Evolutionary conservation across 2,329 filamentous ascomycete genomes (phyloP), one percentile per base, ranked within the genome.

Genomic region (Colletotrichum melonis): DNA sequence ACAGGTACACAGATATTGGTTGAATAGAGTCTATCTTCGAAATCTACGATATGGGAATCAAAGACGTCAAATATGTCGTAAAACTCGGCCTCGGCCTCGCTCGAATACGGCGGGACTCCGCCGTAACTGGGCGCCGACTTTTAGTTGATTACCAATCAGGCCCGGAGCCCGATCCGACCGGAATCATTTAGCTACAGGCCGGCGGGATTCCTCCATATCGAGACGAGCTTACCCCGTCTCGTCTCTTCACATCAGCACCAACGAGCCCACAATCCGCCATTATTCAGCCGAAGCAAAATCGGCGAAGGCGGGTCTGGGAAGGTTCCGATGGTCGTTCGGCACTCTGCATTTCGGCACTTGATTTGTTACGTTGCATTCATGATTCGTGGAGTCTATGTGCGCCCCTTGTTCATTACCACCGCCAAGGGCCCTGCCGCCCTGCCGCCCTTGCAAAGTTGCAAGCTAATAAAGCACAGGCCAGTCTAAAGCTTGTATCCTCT

Each of bases 61-160:
- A 14, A 32, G 46, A 68, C 9, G 28, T 32, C 4, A 64, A 54
- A 42, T 46, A 57, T 42, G 8, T 64, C 70, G 16, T 62, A 46
- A 70, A 16, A 35, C 35, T 57, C 54, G 24, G 42, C 49, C 66
- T 42, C 32, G 60, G 38, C 62, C 14, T 26, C 11, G 32, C 12
- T 69, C 32, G n/a, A 38, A 58, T 59, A n/a, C 24, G 59, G 70
- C 70, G 70, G 55, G 66, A 70, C 67, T 60, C 70, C 70, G 70
- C 70, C 70, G 30, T 46, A 14, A 38, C 30, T 62, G 49, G 49
- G 32, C 32, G 42, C 56, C 70, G 32, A 28, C 35, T n/a, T 30
- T n/a, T 30, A 19, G 42, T 22, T 73, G 71, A 73, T 73, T 73
- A 73, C 71, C 71, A 73, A 73, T 70, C 71, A 73, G 9, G 4